Conservation (phyloP, 2,329 filamentous ascomycete genomes). For the Ramichloridium luteum region DNA sequence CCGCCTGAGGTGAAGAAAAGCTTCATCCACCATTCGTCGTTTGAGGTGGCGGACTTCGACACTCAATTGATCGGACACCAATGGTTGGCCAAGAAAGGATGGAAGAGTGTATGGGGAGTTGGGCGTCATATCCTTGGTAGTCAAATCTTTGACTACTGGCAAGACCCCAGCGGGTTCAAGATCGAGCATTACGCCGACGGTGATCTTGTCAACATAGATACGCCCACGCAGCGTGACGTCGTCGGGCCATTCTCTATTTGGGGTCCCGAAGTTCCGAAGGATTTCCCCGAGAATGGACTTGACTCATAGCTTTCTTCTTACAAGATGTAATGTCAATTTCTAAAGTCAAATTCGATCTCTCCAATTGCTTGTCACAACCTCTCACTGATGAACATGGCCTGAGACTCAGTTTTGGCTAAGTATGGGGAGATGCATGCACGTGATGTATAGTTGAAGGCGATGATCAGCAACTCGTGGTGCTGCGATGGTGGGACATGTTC, state of each 20-base stretch:
- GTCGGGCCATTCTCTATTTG: constrained; percentile 6
- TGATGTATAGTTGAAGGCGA: too few relatives aligned
- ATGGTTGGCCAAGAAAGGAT: constrained; percentile 50
- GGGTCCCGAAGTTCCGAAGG: constrained; percentile 5
- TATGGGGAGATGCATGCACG: too few relatives aligned
- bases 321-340: too few relatives aligned
- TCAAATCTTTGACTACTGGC: constrained; percentile 57
- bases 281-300: constrained; percentile 2
- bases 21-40: constrained; percentile 50
- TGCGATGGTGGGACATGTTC: too few relatives aligned
- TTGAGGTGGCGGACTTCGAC: constrained; percentile 59
- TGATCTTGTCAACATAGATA: constrained; percentile 48
- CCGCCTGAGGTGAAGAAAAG: constrained; percentile 8
- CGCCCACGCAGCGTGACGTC: constrained; percentile 22
- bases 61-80: constrained; percentile 56
- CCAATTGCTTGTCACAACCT: too few relatives aligned
- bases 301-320: background rate
- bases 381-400: too few relatives aligned
- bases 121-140: constrained; percentile 58
- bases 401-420: too few relatives aligned
- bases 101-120: constrained; percentile 56
- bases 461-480: too few relatives aligned
- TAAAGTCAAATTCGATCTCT: too few relatives aligned
- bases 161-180: constrained; percentile 39
- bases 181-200: constrained; percentile 49